Conservation (phyloP, 495 filamentous ascomycete genomes). For the Penicillium lividum region DNA sequence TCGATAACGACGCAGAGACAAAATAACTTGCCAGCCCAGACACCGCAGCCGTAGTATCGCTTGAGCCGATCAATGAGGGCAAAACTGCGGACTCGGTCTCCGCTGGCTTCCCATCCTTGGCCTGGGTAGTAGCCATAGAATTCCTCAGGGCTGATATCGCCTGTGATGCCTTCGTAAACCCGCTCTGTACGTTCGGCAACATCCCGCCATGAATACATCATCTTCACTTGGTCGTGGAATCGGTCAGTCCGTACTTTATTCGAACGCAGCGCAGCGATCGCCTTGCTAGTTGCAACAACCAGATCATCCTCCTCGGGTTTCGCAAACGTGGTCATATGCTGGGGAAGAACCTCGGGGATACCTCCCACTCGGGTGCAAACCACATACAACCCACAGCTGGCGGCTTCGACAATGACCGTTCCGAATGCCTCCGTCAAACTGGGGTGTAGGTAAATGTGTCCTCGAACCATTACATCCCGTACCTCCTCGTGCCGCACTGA, state of each 20-base stretch:
- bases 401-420: slow-evolving; percentile 95
- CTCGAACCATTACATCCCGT: slow-evolving; percentile 95
- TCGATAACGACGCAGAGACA: slow-evolving; percentile 93
- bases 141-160: slow-evolving; percentile 77
- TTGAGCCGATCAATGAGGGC: slow-evolving; percentile 93
- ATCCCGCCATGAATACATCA: slow-evolving; percentile 98
- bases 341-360: slow-evolving; percentile 91
- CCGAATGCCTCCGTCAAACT: slow-evolving; percentile 96
- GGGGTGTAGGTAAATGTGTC: slow-evolving; percentile 95
- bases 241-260: slow-evolving; percentile 88
- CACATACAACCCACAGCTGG: slow-evolving; percentile 91
- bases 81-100: slow-evolving; percentile 79
- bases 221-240: slow-evolving; percentile 95
- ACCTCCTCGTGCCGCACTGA: slow-evolving; percentile 94
- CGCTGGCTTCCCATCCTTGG: slow-evolving; percentile 64
- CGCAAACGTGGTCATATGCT: slow-evolving; percentile 84
- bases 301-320: slow-evolving; percentile 72
- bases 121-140: slow-evolving; percentile 78
- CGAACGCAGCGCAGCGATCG: slow-evolving; percentile 82
- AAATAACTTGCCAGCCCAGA: slow-evolving; percentile 98
- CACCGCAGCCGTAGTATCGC: slow-evolving; percentile 97
- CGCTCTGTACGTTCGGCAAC: slow-evolving; percentile 90
- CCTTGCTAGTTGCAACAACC: slow-evolving; percentile 74
- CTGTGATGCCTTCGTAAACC: slow-evolving; percentile 89
- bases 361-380: slow-evolving; percentile 96